Percentiles rank a stretch among this genome's conserved stretches.
Evolutionary conservation across 176 grass and related monocot species (phyloP).

Genomic region (Cenchrus fungigraminus): DNA sequence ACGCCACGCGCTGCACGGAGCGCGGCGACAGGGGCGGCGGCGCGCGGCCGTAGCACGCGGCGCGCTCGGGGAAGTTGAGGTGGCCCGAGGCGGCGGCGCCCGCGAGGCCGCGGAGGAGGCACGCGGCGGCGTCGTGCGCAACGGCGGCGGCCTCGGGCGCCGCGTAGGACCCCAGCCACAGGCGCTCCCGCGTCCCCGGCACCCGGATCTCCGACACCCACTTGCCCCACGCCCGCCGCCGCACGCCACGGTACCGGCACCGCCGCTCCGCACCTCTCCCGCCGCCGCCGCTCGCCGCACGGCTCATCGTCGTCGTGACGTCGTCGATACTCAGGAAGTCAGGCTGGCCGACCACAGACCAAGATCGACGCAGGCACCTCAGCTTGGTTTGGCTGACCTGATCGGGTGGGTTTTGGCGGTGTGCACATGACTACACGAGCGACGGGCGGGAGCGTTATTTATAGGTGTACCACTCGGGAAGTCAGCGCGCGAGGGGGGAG

Average conservation of each 20-base stretch:
- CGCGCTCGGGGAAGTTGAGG: constrained; percentile 82
- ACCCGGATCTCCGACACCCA: constrained; percentile 99
- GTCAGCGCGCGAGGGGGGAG: constrained; percentile 38
- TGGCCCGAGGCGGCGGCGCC: not conserved
- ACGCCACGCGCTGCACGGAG: constrained; percentile 77
- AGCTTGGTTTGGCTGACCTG: not conserved
- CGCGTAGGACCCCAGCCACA: constrained; percentile 92
- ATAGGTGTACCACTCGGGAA: constrained; percentile 19
- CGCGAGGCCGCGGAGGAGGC: constrained; percentile 60
- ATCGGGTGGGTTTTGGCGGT: not conserved
- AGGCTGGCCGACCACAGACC: not conserved
- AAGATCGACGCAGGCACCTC: no score
- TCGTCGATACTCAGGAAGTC: not conserved
- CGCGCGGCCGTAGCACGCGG: not conserved
- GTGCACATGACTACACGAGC: not conserved
- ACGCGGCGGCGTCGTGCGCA: constrained; percentile 87
- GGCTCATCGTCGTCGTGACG: not conserved
- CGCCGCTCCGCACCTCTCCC: not conserved
- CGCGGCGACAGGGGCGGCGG: constrained; percentile 50
- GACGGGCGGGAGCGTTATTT: constrained; percentile 35
- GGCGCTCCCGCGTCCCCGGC: constrained; percentile 71
- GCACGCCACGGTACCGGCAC: constrained; percentile 70
- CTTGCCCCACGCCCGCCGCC: constrained; percentile 83
- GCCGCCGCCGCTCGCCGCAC: not conserved
- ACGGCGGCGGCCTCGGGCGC: constrained; percentile 90